Conservation (phyloP, 306 rosid species). For the Acacia crassicarpa region DNA sequence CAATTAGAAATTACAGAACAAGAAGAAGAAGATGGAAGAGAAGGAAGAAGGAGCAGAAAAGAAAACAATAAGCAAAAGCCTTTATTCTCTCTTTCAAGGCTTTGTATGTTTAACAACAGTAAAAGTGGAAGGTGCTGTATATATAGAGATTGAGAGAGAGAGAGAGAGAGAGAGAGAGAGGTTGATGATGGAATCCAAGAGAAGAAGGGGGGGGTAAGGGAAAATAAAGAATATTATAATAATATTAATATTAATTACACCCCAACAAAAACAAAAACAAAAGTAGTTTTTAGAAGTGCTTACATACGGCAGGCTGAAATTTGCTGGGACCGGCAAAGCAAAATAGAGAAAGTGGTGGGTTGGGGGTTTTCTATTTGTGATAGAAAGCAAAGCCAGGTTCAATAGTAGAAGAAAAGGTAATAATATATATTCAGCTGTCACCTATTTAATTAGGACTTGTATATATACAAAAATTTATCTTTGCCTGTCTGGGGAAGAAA, state of each 20-base stretch:
- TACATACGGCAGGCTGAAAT: conserved; percentile 45
- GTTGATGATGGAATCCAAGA: conserved; percentile 53
- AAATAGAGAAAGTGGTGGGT: conserved; percentile 33
- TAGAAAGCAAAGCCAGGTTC: conserved; percentile 32
- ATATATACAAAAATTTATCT: background rate
- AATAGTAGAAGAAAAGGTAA: background rate
- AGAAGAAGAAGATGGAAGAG: background rate
- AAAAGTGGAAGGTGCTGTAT: conserved; percentile 46
- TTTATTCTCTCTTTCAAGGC: conserved; percentile 42
- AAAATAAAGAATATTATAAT: background rate
- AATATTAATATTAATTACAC: background rate
- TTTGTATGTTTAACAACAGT: conserved; percentile 41
- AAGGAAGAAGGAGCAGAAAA: background rate
- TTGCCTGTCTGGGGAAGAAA: background rate
- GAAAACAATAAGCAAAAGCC: background rate
- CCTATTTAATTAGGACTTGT: background rate
- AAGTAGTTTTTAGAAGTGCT: conserved; percentile 47
- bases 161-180: conserved; percentile 23
- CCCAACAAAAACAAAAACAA: conserved; percentile 3
- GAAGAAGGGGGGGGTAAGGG: background rate
- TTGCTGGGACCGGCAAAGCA: conserved; percentile 65
- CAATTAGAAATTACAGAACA: background rate
- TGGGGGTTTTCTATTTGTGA: conserved; percentile 22
- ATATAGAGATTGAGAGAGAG: conserved; percentile 37
- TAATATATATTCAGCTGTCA: background rate